Base-by-base conservation (phyloP, 371 early-diverging fungal species). In the Apophysomyces trapeziformis region DNA sequence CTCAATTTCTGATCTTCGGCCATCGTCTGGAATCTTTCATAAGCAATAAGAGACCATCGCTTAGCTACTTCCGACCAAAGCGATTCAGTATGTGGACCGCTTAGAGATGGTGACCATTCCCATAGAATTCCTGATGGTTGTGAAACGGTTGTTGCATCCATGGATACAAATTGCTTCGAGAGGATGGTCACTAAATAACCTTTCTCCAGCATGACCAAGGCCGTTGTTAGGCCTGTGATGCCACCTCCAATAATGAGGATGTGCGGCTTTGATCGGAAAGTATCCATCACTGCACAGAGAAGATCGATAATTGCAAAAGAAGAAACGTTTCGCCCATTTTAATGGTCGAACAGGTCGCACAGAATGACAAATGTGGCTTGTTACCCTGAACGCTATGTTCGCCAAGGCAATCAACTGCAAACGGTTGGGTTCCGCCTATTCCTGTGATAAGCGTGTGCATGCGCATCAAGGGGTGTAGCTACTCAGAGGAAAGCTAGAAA, bases 181-280 rank as follows among this genome's bases (percentile, higher is more conserved):
- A 50, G 5, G 21, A 50, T 11, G 54, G 54, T 50, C 4, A 50
- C 54, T 4, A 9, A 26, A 26, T 50, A 21, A 21, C 11, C 54
- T 21, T 50, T 50, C 8, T 50, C 54, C n/a, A 50, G 54, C n/a
- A 50, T n/a, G 9, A 50, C 8, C 54, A 16, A 50, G 11, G 54
- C 54, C 9, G 54, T 50, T 7, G 54, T 50, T 50, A 50, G 21
- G n/a, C 54, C 54, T 50, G 21, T 21, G 11, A 50, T 21, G 21
- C 54, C 54, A 50, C 54, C 21, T 21, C 54, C 54, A 18, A 50
- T 21, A 9, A 50, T 21, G 16, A 50, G 54, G 21, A 50, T 50
- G 21, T 50, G 54, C 54, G 54, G 54, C 21, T 50, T 50, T 50
- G 54, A 50, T 50, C 54, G 54, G 21, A 50, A 50, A 50, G 54